Base-by-base conservation (phyloP, 2,329 filamentous ascomycete species). In the Reticulascus tulasneorum region DNA sequence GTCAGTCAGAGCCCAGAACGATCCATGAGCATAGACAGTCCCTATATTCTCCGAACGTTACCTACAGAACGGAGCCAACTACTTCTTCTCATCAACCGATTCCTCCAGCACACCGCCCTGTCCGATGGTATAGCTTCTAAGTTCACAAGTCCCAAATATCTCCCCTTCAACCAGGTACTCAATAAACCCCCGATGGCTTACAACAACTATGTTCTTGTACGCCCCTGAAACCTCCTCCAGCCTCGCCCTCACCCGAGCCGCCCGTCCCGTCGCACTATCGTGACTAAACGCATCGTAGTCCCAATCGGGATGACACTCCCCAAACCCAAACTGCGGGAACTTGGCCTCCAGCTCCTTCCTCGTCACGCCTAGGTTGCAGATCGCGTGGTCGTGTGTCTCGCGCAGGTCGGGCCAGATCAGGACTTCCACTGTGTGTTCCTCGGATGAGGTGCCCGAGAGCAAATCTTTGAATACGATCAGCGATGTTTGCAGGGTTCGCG, bases 401-500 rank as follows among this genome's bases (percentile, higher is more conserved):
- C 34, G 34, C 11, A 36, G 21, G n/a, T 36, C 34, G 6, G 34
- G 27, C 34, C 34, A 36, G 12, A 36, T 21, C 10, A 30, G 26
- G 8, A 30, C 17, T 9, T 23, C n/a, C n/a, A n/a, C n/a, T n/a
- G n/a, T n/a, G n/a, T n/a, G n/a, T n/a, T n/a, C n/a, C n/a, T n/a
- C n/a, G n/a, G n/a, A n/a, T n/a, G n/a, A n/a, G 21, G 13, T 30
- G 10, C 11, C 13, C 11, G 9, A 11, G 12, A 36, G 21, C 11
- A 21, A 9, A 6, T 28, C n/a, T n/a, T 17, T 13, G 17, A 36
- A 36, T 4, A 15, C 27, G 9, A 35, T 21, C 10, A 22, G 19
- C 4, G 27, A 16, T 12, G 34, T 36, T n/a, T 30, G 34, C 7
- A 30, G 25, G n/a, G 34, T 36, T 10, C 34, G 24, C 12, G 34